Base-by-base conservation (phyloP, 2,329 filamentous ascomycete genomes). In the Aureobasidium pullulans region DNA sequence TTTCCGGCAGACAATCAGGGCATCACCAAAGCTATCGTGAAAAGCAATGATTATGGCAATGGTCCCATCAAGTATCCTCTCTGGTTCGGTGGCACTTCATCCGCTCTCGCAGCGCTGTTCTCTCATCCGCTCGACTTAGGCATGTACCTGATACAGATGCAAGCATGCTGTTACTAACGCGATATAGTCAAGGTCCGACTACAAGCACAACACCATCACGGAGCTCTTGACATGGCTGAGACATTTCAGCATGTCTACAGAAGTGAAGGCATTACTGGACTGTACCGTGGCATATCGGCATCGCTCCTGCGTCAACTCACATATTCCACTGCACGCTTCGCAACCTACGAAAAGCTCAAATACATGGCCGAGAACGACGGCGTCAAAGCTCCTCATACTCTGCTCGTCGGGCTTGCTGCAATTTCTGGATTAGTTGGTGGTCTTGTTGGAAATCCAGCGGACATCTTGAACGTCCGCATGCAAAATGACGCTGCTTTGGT, bases 381-480 rank as follows among this genome's bases (percentile, higher is more conserved):
- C 1, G 67, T 70, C 3, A 72, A 79, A 56, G 87, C 91, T 2
- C 84, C 87, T 2, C 85, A 96, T 67, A 79, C 85, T 10, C 80
- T 84, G n/a, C 85, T 99, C 9, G 81, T 96, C 64, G 88, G 83
- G 64, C 89, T 97, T 74, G 90, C 93, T 57, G 87, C 85, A 28
- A 76, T 84, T 31, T 93, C 94, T 7, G 94, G 94, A 54, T 89
- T 96, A 70, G 75, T 95, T 2, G 94, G 94, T 63, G 94, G 94
- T 52, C 77, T 97, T 48, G 89, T 87, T 6, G 94, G 94, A 64
- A 99, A 97, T 76, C 91, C 92, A 2, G 93, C 92, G 64, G 94
- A 99, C 72, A 91, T 99, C 36, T 81, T 96, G 69, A 99, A 99
- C 75, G 94, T 99, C 52, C 90, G 94, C 65, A 99, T 99, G 94